Conservation (phyloP, 345 rosid species). For the Lumnitzera littorea region DNA sequence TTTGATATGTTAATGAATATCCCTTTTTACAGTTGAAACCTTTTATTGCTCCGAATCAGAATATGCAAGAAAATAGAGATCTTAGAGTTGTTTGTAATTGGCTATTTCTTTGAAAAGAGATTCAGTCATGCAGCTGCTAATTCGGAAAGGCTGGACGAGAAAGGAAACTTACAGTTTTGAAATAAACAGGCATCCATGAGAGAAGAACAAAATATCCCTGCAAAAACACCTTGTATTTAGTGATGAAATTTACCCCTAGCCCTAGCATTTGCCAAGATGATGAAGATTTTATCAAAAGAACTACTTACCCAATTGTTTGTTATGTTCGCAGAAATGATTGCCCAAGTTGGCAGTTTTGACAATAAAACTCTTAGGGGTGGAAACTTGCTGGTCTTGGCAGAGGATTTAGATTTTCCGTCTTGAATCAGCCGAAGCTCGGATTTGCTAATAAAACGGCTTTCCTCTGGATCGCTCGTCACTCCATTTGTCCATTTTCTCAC, state of each 20-base stretch:
- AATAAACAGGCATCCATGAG: constrained; percentile 97
- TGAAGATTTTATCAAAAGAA: neutral
- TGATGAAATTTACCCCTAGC: no score
- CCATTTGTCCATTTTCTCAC: constrained; percentile 46
- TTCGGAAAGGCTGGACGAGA: no score
- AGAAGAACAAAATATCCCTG: constrained; percentile 99
- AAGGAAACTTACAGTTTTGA: constrained; percentile 55
- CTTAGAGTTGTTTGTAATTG: no score
- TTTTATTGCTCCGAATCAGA: no score
- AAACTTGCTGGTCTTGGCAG: constrained; percentile 16
- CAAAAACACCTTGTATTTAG: neutral
- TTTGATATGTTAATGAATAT: no score
- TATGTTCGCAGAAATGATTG: constrained; percentile 74
- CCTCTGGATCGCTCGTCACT: constrained; percentile 60
- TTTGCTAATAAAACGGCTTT: constrained; percentile 46
- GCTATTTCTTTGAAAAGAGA: no score
- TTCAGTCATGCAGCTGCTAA: no score
- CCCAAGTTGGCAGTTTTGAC: constrained; percentile 81
- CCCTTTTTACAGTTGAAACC: no score
- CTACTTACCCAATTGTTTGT: constrained; percentile 88
- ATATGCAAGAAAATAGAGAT: no score
- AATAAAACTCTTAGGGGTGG: constrained; percentile 51
- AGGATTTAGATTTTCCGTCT: constrained; percentile 50
- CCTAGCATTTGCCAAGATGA: neutral
- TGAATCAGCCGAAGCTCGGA: constrained; percentile 67